Evolutionary conservation across 768 basidiomycete genomes (phyloP).

Genomic region (Russula emetica): DNA sequence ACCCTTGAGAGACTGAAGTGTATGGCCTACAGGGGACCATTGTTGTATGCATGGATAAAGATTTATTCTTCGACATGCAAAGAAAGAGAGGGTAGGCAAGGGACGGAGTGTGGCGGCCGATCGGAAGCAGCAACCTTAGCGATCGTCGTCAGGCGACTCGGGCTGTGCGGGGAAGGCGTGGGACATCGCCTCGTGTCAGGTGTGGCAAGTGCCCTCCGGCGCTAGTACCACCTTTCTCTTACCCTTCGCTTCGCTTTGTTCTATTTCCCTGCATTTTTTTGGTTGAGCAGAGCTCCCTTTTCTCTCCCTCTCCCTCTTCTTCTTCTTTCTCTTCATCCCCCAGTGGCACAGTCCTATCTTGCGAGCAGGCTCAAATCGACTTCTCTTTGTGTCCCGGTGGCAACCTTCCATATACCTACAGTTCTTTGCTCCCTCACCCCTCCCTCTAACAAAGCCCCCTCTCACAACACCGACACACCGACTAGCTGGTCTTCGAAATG

Average conservation of each 20-base stretch:
- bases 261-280: slow-evolving; percentile 3
- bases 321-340: slow-evolving; percentile 14
- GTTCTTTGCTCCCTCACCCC: slow-evolving; percentile 15
- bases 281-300: slow-evolving; percentile 27
- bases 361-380: slow-evolving; percentile 26
- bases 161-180: background rate
- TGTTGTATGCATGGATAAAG: background rate
- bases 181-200: background rate
- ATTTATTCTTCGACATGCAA: background rate
- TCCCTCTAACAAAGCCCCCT: slow-evolving; percentile 1
- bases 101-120: background rate
- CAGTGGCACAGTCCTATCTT: slow-evolving; percentile 13
- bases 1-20: background rate
- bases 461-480: slow-evolving; percentile 7
- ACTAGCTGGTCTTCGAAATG: slow-evolving; percentile 42
- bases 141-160: slow-evolving; percentile 27
- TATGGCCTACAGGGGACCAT: background rate
- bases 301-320: background rate
- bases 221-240: background rate
- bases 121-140: background rate
- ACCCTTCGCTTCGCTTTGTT: background rate
- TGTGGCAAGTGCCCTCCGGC: background rate
- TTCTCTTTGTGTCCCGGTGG: background rate
- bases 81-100: background rate
- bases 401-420: background rate